Base-by-base conservation (phyloP, 2,329 filamentous ascomycete genomes). In the Catunica adiposa region DNA sequence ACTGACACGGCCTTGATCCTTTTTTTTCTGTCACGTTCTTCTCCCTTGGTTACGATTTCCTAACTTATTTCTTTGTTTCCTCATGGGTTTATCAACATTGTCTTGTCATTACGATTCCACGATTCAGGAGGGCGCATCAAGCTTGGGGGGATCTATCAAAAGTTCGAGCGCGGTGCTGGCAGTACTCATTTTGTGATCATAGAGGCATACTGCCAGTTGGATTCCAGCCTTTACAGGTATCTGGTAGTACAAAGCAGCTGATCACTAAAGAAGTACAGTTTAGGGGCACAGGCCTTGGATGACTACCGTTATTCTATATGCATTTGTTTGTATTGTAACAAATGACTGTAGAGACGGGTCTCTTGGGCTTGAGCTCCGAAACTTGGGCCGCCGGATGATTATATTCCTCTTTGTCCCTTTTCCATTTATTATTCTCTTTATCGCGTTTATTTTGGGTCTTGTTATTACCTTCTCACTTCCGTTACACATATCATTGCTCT, bases 371-470 rank as follows among this genome's bases (percentile, higher is more conserved):
- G 5, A 34, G 5, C 11, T 5, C 29, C 29, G 5, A 5, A 34
- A 34, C 29, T 11, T 34, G 29, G 29, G 5, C 11, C 29, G 29
- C 11, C 29, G 11, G 29, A 34, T 56, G 55, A 46, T 54, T 29
- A 26, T 53, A 34, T 34, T 17, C 31, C 37, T 46, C 46, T 53
- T 23, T 31, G 51, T 51, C 52, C n/a, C 52, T 54, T 53, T 25
- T 53, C 58, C 55, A 58, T 52, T 56, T 60, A 57, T 53, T 54
- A 40, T 38, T 38, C 51, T 54, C 55, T 57, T 17, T 11, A 34
- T 52, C 4, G 3, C n/a, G 15, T 37, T 17, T 22, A 20, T 34
- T 34, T 38, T 31, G 15, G 29, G 26, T 31, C 22, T 52, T 52
- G 15, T n/a, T 52, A n/a, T 37, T 25, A 48, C 8, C 44, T 26